phyloP scores from a whole-genome alignment of 2,329 filamentous ascomycete genomes.

The Fusarium penzigii region DNA sequence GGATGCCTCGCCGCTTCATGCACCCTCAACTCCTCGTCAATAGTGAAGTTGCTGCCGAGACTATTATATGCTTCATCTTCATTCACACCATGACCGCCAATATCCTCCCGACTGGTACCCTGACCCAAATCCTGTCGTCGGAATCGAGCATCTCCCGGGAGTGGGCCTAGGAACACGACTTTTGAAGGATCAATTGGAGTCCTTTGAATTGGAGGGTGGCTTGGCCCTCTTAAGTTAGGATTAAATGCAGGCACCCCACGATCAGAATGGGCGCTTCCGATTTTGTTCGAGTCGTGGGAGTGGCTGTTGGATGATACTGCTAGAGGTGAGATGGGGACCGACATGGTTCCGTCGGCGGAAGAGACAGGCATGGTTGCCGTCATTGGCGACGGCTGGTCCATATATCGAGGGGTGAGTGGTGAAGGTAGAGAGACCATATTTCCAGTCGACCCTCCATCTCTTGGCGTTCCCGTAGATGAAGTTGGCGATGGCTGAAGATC shows the following conservation, averaged over 20 bases:
- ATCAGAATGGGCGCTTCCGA: constrained; percentile 9
- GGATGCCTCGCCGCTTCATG: constrained; percentile 31
- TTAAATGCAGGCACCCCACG: constrained; percentile 6
- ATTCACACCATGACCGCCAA: not conserved
- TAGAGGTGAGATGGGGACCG: constrained; percentile 18
- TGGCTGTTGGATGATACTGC: constrained; percentile 12
- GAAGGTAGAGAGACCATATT: constrained; percentile 44
- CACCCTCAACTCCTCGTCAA: constrained; percentile 47
- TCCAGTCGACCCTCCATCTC: constrained; percentile 21
- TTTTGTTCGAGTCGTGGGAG: constrained; percentile 8
- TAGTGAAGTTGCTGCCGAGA: constrained; percentile 58
- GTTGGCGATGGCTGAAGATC: constrained; percentile 20
- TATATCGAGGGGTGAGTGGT: constrained; percentile 47
- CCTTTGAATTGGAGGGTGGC: constrained; percentile 40
- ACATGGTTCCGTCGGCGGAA: constrained; percentile 13
- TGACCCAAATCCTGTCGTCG: constrained; percentile 18
- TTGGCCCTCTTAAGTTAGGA: not conserved
- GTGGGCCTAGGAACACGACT: constrained; percentile 55
- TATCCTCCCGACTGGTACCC: constrained; percentile 1
- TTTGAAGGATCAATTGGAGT: constrained; percentile 54
- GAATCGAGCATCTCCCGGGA: constrained; percentile 49
- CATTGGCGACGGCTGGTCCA: constrained; percentile 46
- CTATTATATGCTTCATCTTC: constrained; percentile 38
- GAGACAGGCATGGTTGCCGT: constrained; percentile 31
- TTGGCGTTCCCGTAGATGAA: constrained; percentile 19